Base-by-base conservation (phyloP, 768 basidiomycete species). In the Suillus fuscotomentosus region DNA sequence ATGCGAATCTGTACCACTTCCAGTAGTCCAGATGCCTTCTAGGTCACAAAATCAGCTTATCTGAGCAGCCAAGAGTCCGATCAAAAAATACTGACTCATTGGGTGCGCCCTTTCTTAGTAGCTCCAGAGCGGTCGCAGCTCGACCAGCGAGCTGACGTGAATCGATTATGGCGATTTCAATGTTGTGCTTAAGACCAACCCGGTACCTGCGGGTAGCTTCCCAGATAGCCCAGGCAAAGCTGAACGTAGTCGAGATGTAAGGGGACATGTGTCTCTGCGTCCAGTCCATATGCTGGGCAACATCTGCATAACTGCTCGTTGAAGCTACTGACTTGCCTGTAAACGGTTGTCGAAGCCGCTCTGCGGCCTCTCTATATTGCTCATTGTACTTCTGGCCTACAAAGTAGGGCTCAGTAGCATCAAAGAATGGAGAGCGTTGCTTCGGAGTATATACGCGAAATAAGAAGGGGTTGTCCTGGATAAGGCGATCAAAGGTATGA, bases 361-460 rank as follows among this genome's bases (percentile, higher is more conserved):
- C 81, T 24, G 74, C 71, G 50, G 70, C 71, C 60, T 69, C 67
- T 45, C 76, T 77, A 51, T 74, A 76, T 60, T 75, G 75, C 51
- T 82, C 79, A 47, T 87, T 79, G 74, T 88, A 91, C 72, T 81
- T 84, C 62, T 86, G 86, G 24, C 88, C 90, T 60, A 91, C 76
- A 67, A 92, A 92, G 73, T 83, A 89, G 2, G 87, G 83, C 70
- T 90, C 85, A 4, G 80, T 76, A 45, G 80, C 76, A 70, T 86
- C 84, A 70, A 80, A 77, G 68, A 82, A 82, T 22, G 83, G 83
- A 2, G 85, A 83, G 50, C 77, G 81, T 63, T 83, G 81, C 71
- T 86, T 90, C 36, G 91, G 91, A 42, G 90, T 91, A 72, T 92
- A 88, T 15, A 93, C 86, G 50, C 91, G 89, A 79, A 90, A 93